A percentile compares a stretch with the other conserved stretches of the same genome.
phyloP scores from a whole-genome alignment of 2,329 filamentous ascomycete species.

The Stachybotrys chartarum region DNA sequence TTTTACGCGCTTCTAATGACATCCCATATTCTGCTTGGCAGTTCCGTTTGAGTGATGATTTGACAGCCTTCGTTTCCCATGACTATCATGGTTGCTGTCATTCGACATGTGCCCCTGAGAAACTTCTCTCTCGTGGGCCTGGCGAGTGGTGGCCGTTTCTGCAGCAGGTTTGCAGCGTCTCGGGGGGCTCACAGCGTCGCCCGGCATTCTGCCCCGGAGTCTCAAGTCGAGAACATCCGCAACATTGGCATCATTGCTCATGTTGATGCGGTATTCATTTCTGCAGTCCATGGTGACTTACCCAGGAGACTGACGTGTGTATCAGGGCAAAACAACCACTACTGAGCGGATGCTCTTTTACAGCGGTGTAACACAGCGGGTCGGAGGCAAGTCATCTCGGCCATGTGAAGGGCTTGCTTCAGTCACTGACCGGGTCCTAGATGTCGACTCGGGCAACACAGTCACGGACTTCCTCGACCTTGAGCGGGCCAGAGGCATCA shows the following conservation, averaged over 20 bases:
- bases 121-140: not conserved
- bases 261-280: conserved; percentile 67
- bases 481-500: conserved; percentile 87
- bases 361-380: conserved; percentile 77
- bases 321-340: conserved; percentile 86
- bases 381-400: conserved; percentile 52
- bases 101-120: not conserved
- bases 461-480: conserved; percentile 95
- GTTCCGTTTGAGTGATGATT: too few relatives aligned
- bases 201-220: not conserved
- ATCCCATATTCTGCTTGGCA: too few relatives aligned
- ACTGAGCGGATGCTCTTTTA: conserved; percentile 99
- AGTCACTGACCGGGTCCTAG: conserved; percentile 27
- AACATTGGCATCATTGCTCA: conserved; percentile 99
- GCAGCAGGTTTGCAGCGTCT: not conserved
- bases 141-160: not conserved
- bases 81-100: not conserved
- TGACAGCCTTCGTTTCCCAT: not conserved
- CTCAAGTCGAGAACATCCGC: conserved; percentile 51
- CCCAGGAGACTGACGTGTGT: conserved; percentile 2
- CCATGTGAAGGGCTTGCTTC: not conserved
- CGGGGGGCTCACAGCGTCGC: not conserved
- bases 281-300: not conserved
- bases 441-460: conserved; percentile 94
- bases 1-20: too few relatives aligned